phyloP scores from a whole-genome alignment of 495 filamentous ascomycete genomes.

The Saxophila tyrrhenica region DNA sequence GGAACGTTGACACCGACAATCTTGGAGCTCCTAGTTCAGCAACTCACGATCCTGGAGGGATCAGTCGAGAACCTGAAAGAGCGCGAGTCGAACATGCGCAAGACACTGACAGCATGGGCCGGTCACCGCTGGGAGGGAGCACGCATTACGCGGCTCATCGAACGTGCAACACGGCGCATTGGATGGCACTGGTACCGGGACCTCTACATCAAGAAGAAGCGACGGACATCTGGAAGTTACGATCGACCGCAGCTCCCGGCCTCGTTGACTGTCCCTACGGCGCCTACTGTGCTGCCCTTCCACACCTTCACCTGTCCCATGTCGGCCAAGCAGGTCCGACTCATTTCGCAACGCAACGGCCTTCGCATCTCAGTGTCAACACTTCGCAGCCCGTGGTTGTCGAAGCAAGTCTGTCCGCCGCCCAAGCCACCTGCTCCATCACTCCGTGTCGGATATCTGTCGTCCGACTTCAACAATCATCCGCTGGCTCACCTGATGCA shows the following conservation, averaged over 20 bases:
- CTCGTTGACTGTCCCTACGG: constrained; percentile 67
- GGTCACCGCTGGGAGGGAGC: constrained; percentile 80
- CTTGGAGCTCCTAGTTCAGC: constrained; percentile 40
- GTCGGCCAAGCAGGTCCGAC: constrained; percentile 84
- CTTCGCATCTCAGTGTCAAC: constrained; percentile 86
- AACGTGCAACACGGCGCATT: constrained; percentile 65
- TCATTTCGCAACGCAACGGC: constrained; percentile 92
- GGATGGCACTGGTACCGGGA: constrained; percentile 86
- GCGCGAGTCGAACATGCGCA: constrained; percentile 32
- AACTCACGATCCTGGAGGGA: constrained; percentile 31
- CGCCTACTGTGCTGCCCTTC: constrained; percentile 94
- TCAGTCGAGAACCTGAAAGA: constrained; percentile 29
- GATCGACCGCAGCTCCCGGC: constrained; percentile 64
- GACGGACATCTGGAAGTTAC: constrained; percentile 51
- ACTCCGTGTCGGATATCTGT: constrained; percentile 89
- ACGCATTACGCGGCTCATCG: constrained; percentile 70
- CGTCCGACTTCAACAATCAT: constrained; percentile 98
- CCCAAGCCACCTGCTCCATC: constrained; percentile 70
- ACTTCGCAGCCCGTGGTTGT: constrained; percentile 75
- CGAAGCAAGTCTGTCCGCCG: constrained; percentile 66
- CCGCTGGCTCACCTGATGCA: constrained; percentile 97
- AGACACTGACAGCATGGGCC: constrained; percentile 55
- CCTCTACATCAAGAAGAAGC: constrained; percentile 52
- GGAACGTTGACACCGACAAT: constrained; percentile 51
- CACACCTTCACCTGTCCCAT: constrained; percentile 96